Conservation (phyloP, 805 yeast species). For the Priceomyces medius region DNA sequence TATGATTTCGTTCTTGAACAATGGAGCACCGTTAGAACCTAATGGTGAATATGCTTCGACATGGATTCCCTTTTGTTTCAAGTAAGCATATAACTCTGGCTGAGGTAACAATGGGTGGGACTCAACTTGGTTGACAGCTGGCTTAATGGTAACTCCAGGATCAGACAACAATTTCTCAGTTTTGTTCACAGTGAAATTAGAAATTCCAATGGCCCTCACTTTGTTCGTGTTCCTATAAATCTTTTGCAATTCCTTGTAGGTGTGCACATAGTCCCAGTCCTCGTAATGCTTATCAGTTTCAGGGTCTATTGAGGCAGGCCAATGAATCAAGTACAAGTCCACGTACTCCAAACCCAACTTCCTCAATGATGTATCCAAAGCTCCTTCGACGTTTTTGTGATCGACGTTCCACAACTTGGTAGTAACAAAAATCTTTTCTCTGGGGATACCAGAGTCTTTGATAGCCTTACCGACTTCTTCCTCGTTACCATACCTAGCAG, state of each 20-base stretch:
- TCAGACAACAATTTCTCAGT: slow-evolving; percentile 45
- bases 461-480: slow-evolving; percentile 54
- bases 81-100: slow-evolving; percentile 52
- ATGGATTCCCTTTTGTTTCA: slow-evolving; percentile 39
- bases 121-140: slow-evolving; percentile 54
- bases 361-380: slow-evolving; percentile 54
- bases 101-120: slow-evolving; percentile 49
- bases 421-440: slow-evolving; percentile 63
- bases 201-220: slow-evolving; percentile 57
- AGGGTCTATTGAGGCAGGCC: slow-evolving; percentile 48
- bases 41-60: slow-evolving; percentile 32
- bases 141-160: slow-evolving; percentile 36
- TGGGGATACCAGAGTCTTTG: slow-evolving; percentile 56
- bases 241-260: slow-evolving; percentile 45
- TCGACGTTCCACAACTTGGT: slow-evolving; percentile 63
- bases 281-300: slow-evolving; percentile 14
- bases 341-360: slow-evolving; percentile 69
- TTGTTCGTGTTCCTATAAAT: slow-evolving; percentile 19
- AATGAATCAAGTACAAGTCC: slow-evolving; percentile 73
- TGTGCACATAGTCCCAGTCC: slow-evolving; percentile 31
- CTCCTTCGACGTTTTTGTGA: slow-evolving; percentile 48
- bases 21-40: slow-evolving; percentile 37
- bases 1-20: slow-evolving; percentile 31
- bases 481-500: slow-evolving; percentile 64
- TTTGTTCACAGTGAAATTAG: slow-evolving; percentile 48